These are phyloP conservation scores for Trichoderma oligosporum DNA, from an alignment of 2,329 filamentous ascomycete species.

Conservation along the genomic window DNA sequence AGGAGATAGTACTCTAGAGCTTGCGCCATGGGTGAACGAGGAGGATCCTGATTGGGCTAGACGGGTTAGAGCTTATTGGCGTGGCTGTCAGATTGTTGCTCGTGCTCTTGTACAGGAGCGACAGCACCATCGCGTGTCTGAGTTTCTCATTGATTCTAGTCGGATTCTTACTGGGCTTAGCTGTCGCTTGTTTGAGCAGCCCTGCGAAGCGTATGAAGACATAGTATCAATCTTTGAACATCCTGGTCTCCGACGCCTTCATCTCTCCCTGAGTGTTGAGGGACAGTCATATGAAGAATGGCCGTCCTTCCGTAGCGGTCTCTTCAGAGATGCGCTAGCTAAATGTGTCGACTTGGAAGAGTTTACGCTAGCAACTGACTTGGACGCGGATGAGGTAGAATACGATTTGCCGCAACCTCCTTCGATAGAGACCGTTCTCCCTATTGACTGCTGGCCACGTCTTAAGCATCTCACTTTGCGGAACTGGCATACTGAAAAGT, in stretches of 20 bases:
- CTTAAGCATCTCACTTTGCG: conserved; percentile 33
- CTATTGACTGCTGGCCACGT: conserved; percentile 27
- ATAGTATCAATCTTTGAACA: background rate
- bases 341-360: background rate
- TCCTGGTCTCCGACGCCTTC: background rate
- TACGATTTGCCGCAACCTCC: conserved; percentile 17
- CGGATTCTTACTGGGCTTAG: conserved; percentile 15
- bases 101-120: background rate
- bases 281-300: background rate
- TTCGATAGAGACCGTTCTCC: conserved; percentile 30
- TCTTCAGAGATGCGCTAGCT: background rate
- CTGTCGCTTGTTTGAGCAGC: background rate
- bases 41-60: background rate
- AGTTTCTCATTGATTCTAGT: background rate
- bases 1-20: background rate
- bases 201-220: background rate
- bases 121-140: background rate
- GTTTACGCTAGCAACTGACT: background rate
- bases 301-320: background rate
- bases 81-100: background rate
- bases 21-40: background rate
- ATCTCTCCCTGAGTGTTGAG: background rate
- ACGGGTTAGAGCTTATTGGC: background rate
- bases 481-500: conserved; percentile 25
- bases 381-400: background rate